Evolutionary conservation across 2,329 filamentous ascomycete species (phyloP), one percentile per base, ranked within the genome.

Genomic region (Colletotrichum sojae): DNA sequence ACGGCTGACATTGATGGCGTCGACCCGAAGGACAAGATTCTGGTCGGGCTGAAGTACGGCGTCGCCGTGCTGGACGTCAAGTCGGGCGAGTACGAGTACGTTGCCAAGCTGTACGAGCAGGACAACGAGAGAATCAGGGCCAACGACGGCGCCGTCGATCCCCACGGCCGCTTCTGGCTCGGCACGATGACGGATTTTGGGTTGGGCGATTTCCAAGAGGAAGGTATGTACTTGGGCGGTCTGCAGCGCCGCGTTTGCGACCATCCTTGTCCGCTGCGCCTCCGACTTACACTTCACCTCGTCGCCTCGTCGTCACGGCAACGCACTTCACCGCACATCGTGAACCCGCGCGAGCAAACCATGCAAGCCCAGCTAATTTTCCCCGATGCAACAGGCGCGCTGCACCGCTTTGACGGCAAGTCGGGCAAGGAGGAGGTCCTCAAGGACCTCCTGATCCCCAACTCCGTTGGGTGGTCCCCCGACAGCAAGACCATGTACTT

Each of bases 91-190:
- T 88, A 88, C 74, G 83, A 89, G 73, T 85, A 90, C 71, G 72
- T 90, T 66, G 78, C 81, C 70, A 83, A 79, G 68, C 89, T 88
- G 74, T 75, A 78, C 71, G 79, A 82, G 48, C 71, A 65, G 60
- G 77, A 79, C 72, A 87, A 84, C 72, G 82, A 86, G 77, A 81
- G 90, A 22, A 84, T 93, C 78, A 83, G 89, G 65, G 86, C 92
- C 79, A 97, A 97, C 77, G 95, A 97, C 76, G 94, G 94, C 54
- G 92, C 90, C 5, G 90, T 93, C 59, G 94, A 97, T 76, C 90
- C 90, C 27, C 86, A 90, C 71, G 94, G 95, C 39, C 85, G 94
- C 40, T 96, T 95, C 81, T 97, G 94, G 92, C 85, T 94, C 6
- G 94, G 94, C 8, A 89, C 89, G 71, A 97, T 97, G 93, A 96